Conservation (phyloP, 2,329 filamentous ascomycete species). For the Fusarium setosum region DNA sequence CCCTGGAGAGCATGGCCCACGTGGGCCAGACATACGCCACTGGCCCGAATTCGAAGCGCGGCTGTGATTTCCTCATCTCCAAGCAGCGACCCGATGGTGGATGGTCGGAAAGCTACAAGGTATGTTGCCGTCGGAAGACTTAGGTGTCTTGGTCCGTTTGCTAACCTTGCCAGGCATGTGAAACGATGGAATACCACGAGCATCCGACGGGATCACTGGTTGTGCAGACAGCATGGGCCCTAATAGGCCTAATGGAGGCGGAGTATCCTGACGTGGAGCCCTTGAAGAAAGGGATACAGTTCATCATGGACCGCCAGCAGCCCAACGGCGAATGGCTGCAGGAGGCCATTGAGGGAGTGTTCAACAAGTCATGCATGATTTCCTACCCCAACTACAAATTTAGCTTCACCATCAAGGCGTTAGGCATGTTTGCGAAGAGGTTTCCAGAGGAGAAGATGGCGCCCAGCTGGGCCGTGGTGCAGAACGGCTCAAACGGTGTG, state of each 20-base stretch:
- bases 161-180: conserved; percentile 70
- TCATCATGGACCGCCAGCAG: conserved; percentile 89
- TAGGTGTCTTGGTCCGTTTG: background rate
- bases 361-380: conserved; percentile 99
- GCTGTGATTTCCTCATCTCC: conserved; percentile 86
- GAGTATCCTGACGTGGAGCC: conserved; percentile 80
- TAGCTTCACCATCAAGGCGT: conserved; percentile 90
- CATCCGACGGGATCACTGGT: conserved; percentile 84
- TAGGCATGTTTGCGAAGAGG: conserved; percentile 85
- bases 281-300: conserved; percentile 77
- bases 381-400: conserved; percentile 99
- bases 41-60: conserved; percentile 76
- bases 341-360: conserved; percentile 96
- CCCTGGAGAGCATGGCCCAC: conserved; percentile 84
- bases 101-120: conserved; percentile 94
- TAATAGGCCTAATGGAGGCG: conserved; percentile 85
- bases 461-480: conserved; percentile 25
- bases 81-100: conserved; percentile 91
- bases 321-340: conserved; percentile 93
- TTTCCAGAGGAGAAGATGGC: conserved; percentile 73
- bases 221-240: conserved; percentile 93
- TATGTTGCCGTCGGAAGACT: conserved; percentile 45
- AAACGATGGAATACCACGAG: conserved; percentile 79
- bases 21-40: conserved; percentile 85
- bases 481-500: conserved; percentile 7